Evolutionary conservation across 306 rosid genomes (phyloP).

Genomic region (Oxytropis ochrocephala): DNA sequence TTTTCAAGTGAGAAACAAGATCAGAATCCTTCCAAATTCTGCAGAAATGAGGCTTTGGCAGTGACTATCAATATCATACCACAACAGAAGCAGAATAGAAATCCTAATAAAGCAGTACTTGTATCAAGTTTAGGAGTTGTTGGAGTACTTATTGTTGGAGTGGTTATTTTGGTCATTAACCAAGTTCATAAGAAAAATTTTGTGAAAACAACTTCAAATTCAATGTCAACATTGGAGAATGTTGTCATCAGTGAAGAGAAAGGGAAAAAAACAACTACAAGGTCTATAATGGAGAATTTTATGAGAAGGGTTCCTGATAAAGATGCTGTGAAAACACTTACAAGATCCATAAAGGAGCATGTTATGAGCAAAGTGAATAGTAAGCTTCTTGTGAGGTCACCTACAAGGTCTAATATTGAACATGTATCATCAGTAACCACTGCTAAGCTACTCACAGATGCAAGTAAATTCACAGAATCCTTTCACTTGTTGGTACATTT

Average conservation of each 20-base stretch:
- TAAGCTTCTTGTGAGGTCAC: slow-evolving; percentile 3
- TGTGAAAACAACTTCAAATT: slow-evolving; percentile 28
- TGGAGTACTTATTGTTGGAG: slow-evolving; percentile 42
- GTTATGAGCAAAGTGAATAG: slow-evolving; percentile 17
- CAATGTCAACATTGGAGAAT: background rate
- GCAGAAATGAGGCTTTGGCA: slow-evolving; percentile 85
- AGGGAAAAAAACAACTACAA: slow-evolving; percentile 18
- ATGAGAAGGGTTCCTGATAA: slow-evolving; percentile 29
- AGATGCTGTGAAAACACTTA: slow-evolving; percentile 17
- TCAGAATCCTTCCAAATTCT: slow-evolving; percentile 47
- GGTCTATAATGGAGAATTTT: slow-evolving; percentile 27
- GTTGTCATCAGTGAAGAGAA: slow-evolving; percentile 19
- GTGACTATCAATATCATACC: slow-evolving; percentile 51
- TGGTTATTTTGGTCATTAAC: slow-evolving; percentile 46
- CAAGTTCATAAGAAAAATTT: slow-evolving; percentile 22
- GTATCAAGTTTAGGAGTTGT: slow-evolving; percentile 50
- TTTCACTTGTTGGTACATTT: slow-evolving; percentile 1
- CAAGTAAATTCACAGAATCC: slow-evolving; percentile 56
- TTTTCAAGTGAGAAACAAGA: slow-evolving; percentile 42
- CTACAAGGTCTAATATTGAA: slow-evolving; percentile 50
- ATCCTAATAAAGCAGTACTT: slow-evolving; percentile 32
- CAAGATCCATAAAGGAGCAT: slow-evolving; percentile 32
- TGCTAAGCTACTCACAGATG: slow-evolving; percentile 81
- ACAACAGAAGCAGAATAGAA: slow-evolving; percentile 29
- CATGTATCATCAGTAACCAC: slow-evolving; percentile 52